Percentiles rank a stretch among this genome's conserved stretches.
phyloP scores from a whole-genome alignment of 345 rosid species.

The Microcos paniculata region DNA sequence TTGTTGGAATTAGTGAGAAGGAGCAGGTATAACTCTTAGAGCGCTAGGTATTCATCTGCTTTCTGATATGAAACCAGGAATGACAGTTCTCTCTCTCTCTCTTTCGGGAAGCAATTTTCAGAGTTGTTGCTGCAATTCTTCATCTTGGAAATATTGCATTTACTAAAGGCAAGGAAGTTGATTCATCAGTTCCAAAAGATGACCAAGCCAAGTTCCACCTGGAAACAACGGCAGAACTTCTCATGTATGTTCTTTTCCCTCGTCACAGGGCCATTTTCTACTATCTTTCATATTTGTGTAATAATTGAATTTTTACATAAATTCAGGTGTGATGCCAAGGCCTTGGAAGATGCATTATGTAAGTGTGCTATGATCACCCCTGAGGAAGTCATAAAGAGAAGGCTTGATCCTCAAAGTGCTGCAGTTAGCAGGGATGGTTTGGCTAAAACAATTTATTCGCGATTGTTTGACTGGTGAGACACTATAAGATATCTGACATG shows the following conservation, averaged over 20 bases:
- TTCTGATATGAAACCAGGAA: not conserved
- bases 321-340: conserved; percentile 72
- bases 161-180: conserved; percentile 77
- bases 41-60: not conserved
- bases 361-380: conserved; percentile 98
- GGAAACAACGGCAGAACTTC: conserved; percentile 74
- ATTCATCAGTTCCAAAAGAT: conserved; percentile 86
- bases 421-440: conserved; percentile 79
- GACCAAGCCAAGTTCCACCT: conserved; percentile 80
- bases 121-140: conserved; percentile 90
- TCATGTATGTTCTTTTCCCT: conserved; percentile 49
- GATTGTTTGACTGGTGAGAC: conserved; percentile 84
- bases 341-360: conserved; percentile 87
- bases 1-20: conserved; percentile 84
- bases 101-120: conserved; percentile 83
- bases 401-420: conserved; percentile 92
- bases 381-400: conserved; percentile 89
- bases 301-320: not conserved
- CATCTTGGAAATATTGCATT: conserved; percentile 87
- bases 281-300: not conserved
- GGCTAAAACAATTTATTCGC: conserved; percentile 89
- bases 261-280: conserved; percentile 2
- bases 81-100: conserved; percentile 20
- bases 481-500: not conserved
- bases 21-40: conserved; percentile 57